Base-by-base conservation (phyloP, 1,139 yeast genomes). In the Diutina catenulata region DNA sequence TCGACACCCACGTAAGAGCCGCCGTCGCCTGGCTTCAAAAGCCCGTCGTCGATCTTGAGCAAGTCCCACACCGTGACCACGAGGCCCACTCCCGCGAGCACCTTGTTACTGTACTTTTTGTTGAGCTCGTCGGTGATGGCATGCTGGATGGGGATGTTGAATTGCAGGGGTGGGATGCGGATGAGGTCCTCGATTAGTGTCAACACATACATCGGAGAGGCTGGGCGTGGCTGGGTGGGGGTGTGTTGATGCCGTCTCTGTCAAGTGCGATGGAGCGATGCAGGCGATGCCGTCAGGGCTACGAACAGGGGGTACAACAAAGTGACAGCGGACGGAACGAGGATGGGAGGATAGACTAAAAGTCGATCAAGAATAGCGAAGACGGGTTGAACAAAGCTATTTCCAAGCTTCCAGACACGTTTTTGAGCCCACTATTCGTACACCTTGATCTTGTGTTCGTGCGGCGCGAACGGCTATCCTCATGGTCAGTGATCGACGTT, bases 1-100 rank as follows among this genome's bases (percentile, higher is more conserved):
- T 64, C 70, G 14, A 81, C 83, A 44, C 79, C 82, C 33, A 87
- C 78, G 49, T 70, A 88, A 2, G 91, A 71, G 1, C 91, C 87
- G 5, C 98, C 98, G 56, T 91, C 97, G n/a, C 98, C 97, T 2
- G 95, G 95, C 49, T 79, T 80, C 45, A 91, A 67, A 43, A 84
- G 66, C 2, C 97, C 98, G 49, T 91, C 97, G 40, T 83, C 83
- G 33, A 82, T 77, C 23, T 73, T 73, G 41, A 79, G 61, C 4
- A 93, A 56, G 53, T 93, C 98, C 77, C 91, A 91, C 21, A 88
- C 68, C 4, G 93, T 70, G 21, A 93, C 63, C 37, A 86, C 88
- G 7, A 93, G 68, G 1, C 99, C 98, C 20, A 87, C 64, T 50
- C 81, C 81, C 42, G 80, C 80, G 38, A 91, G 72, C 42, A 91